phyloP scores from a whole-genome alignment of 1,139 yeast genomes.

The Geotrichum macrosporum region DNA sequence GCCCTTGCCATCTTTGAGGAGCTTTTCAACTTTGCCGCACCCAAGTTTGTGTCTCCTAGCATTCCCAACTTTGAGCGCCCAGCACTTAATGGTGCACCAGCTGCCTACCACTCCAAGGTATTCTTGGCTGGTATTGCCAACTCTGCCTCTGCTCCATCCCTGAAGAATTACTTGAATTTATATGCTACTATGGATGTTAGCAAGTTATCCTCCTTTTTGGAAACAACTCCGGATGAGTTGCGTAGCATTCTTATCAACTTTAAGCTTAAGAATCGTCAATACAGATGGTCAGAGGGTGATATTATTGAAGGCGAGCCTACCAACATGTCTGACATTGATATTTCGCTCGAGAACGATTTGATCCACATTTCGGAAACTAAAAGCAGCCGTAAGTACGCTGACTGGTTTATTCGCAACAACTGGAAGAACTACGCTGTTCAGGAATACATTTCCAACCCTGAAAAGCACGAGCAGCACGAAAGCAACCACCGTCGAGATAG shows the following conservation, averaged over 20 bases:
- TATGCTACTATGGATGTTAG: constrained; percentile 46
- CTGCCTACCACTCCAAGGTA: constrained; percentile 43
- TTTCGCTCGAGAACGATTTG: constrained; percentile 41
- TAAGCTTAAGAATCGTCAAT: constrained; percentile 45
- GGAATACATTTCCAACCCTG: constrained; percentile 41
- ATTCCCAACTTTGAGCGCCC: constrained; percentile 39
- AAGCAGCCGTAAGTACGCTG: constrained; percentile 45
- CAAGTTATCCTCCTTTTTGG: constrained; percentile 44
- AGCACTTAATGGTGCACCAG: constrained; percentile 40
- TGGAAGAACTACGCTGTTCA: constrained; percentile 44
- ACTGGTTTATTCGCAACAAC: constrained; percentile 49
- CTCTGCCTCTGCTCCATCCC: constrained; percentile 40
- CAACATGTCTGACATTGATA: constrained; percentile 45
- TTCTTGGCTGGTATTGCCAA: constrained; percentile 44
- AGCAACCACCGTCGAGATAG: constrained; percentile 8
- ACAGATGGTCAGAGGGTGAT: constrained; percentile 44
- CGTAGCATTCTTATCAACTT: constrained; percentile 41
- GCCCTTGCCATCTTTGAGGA: constrained; percentile 44
- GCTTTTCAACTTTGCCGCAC: constrained; percentile 45
- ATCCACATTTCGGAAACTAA: constrained; percentile 46
- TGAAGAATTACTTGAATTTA: constrained; percentile 45
- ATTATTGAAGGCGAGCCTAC: constrained; percentile 42
- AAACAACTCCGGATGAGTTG: constrained; percentile 39
- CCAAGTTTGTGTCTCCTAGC: constrained; percentile 46
- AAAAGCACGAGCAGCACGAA: constrained; percentile 26